These are phyloP conservation scores for Stentor roeselii DNA, from an alignment of 73 alveolate species.

Conservation along the genomic window DNA sequence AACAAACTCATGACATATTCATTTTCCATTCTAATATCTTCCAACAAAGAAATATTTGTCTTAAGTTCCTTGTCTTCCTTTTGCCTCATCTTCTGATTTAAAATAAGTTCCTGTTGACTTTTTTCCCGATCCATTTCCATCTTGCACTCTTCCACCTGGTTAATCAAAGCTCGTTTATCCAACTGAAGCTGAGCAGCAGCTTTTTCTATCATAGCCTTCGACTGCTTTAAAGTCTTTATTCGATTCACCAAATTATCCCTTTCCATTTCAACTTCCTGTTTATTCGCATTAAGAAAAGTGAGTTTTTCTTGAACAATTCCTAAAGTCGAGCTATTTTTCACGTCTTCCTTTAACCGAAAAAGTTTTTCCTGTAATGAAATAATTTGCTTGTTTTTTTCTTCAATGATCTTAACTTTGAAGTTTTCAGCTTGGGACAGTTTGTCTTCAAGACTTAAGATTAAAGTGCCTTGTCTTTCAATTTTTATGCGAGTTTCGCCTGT, in stretches of 20 bases:
- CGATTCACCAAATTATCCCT: constrained; percentile 11
- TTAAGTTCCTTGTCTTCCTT: not conserved
- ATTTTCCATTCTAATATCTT: not conserved
- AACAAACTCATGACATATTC: not conserved
- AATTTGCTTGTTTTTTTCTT: constrained; percentile 17
- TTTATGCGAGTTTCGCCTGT: constrained; percentile 16
- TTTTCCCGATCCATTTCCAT: constrained; percentile 20
- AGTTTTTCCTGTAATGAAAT: not conserved
- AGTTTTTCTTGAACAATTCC: not conserved
- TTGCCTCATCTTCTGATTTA: not conserved
- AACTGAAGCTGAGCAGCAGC: not conserved
- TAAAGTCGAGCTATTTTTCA: not conserved
- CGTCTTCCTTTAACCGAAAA: constrained; percentile 8
- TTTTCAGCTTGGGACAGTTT: constrained; percentile 20
- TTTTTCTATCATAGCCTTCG: constrained; percentile 22
- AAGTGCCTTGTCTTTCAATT: not conserved
- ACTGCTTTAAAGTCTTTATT: not conserved
- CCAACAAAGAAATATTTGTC: not conserved
- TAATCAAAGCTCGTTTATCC: not conserved
- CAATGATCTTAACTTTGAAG: not conserved
- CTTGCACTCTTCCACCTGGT: constrained; percentile 16
- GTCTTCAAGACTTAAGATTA: not conserved
- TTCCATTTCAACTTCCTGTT: constrained; percentile 25
- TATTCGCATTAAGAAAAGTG: not conserved
- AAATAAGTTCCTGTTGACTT: not conserved